phyloP scores from a whole-genome alignment of 106 monocot species.

The Cymbidium sinense region DNA sequence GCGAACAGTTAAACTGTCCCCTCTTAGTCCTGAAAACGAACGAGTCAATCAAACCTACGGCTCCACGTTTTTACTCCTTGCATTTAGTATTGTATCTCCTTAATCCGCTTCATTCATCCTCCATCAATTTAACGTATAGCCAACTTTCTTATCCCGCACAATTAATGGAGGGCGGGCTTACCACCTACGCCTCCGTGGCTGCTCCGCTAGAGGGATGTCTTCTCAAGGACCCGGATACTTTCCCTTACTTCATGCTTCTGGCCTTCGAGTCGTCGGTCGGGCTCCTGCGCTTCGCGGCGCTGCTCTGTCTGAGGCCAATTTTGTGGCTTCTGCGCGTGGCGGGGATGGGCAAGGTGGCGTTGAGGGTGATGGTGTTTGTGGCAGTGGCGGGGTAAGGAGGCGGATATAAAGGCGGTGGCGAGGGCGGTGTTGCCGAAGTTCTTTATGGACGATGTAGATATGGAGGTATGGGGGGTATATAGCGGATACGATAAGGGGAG shows the following conservation, averaged over 20 bases:
- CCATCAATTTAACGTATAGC: neutral
- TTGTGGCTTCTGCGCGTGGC: constrained; percentile 16
- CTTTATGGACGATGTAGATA: constrained; percentile 60
- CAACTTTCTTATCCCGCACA: no score
- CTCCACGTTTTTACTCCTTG: neutral
- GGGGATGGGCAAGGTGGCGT: constrained; percentile 10
- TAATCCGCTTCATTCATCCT: neutral
- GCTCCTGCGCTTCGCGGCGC: constrained; percentile 46
- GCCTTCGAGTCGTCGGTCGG: constrained; percentile 76
- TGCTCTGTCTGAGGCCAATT: constrained; percentile 59
- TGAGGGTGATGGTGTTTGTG: constrained; percentile 47
- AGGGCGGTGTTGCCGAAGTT: constrained; percentile 93
- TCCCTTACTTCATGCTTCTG: constrained; percentile 95
- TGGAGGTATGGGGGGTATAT: constrained; percentile 62
- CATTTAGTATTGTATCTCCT: neutral
- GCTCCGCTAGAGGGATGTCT: constrained; percentile 68
- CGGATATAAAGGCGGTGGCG: constrained; percentile 67
- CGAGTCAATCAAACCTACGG: neutral
- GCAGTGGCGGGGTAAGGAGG: constrained; percentile 40
- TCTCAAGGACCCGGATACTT: constrained; percentile 46
- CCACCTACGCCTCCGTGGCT: constrained; percentile 20
- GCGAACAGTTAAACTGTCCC: neutral
- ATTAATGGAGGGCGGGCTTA: no score
- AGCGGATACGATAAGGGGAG: constrained; percentile 10
- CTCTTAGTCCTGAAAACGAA: neutral